Evolutionary conservation across 2,329 filamentous ascomycete species (phyloP), one percentile per base, ranked within the genome.

Genomic region (Fusarium nisikadoi): DNA sequence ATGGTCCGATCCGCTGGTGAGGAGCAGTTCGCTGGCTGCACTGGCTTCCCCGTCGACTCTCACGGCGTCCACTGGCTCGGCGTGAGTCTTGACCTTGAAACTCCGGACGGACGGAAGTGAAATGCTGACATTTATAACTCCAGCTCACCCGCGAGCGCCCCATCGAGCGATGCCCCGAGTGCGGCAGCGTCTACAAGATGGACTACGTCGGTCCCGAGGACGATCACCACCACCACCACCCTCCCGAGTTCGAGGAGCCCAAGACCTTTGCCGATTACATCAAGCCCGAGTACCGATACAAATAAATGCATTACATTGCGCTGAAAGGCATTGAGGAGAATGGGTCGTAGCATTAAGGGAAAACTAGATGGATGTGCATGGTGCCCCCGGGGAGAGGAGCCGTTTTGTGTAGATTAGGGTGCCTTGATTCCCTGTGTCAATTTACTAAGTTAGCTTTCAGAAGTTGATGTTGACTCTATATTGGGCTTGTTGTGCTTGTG

Each of bases 261-360:
- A 97, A 98, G 92, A 97, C 94, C 78, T 95, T 98, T 82, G 94
- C 94, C 84, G 93, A 99, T 88, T 98, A 89, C 85, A 91, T 99
- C 86, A 94, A 93, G 90, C 94, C 95, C 70, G 91, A 98, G 82
- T 99, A 98, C 89, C 91, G 91, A 88, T 97, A 95, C 84, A 81
- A 76, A 80, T 84, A 82, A 80, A 81, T 74, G 73, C 58, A 61
- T 80, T 74, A 72, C 59, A 61, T 79, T 73, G 72, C 59, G 53
- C 70, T 45, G 57, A 68, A 47, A 31, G 39, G 45, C 25, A 70
- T 64, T 68, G 59, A 53, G 62, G 52, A 61, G 50, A 60, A 35
- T 50, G 65, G 62, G 68, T 41, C 58, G 62, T 68, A 75, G 76
- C 79, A 76, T 69, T 61, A 73, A 57, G 72, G 68, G 73, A 71